A percentile compares a stretch with the other conserved stretches of the same genome.
Evolutionary conservation across 139 green algal genomes (phyloP).

Genomic region (Microglena sp.): DNA sequence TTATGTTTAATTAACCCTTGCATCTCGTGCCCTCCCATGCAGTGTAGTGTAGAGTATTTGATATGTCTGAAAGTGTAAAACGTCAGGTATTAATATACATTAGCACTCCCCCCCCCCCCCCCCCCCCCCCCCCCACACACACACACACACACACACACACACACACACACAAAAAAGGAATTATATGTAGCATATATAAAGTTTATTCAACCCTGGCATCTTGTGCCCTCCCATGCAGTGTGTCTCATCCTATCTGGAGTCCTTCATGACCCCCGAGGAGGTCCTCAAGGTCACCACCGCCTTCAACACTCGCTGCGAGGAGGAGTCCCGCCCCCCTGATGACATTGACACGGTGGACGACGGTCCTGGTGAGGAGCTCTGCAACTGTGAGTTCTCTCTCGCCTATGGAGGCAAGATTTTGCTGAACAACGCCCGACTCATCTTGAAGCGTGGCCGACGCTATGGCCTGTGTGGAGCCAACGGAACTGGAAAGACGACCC

Average conservation of each 20-base stretch:
- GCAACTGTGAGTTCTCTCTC: constrained; percentile 80
- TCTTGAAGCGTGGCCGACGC: constrained; percentile 62
- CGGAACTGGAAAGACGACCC: constrained; percentile 72
- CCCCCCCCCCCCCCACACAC: too few species aligned
- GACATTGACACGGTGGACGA: constrained; percentile 6
- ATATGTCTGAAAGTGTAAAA: too few species aligned
- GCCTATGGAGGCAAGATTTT: constrained; percentile 83
- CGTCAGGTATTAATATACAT: too few species aligned
- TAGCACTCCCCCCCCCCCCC: too few species aligned
- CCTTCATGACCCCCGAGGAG: constrained; percentile 21
- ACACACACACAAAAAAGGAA: too few species aligned
- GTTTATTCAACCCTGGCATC: too few species aligned
- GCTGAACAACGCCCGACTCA: constrained; percentile 70
- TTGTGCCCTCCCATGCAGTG: too few species aligned
- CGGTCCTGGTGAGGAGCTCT: constrained; percentile 31
- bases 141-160: too few species aligned
- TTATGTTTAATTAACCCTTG: too few species aligned
- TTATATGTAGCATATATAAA: too few species aligned
- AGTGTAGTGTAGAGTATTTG: too few species aligned
- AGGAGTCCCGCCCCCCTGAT: not conserved
- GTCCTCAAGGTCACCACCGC: constrained; percentile 21
- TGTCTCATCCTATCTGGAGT: constrained; percentile 46
- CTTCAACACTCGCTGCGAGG: constrained; percentile 9
- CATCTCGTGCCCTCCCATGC: too few species aligned
- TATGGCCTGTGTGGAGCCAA: constrained; percentile 84